Conservation (phyloP, 2,329 filamentous ascomycete genomes). For the Venturia carpophila region DNA sequence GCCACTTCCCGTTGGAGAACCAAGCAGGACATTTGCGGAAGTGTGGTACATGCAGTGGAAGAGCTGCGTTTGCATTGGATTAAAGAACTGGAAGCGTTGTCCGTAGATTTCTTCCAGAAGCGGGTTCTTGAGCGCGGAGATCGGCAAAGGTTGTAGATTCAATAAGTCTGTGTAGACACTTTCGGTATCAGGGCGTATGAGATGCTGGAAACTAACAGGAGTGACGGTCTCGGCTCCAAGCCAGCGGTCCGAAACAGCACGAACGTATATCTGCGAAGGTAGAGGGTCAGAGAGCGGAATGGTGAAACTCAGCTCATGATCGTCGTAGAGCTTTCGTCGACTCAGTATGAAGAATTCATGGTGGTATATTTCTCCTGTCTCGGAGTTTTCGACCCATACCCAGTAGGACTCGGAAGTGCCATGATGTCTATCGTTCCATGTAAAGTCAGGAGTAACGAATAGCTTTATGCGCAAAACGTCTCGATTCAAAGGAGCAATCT, state of each 20-base stretch:
- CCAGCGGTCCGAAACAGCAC: constrained; percentile 92
- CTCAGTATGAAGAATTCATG: constrained; percentile 95
- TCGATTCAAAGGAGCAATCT: constrained; percentile 90
- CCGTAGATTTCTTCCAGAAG: constrained; percentile 81
- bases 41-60: constrained; percentile 97
- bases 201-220: constrained; percentile 92
- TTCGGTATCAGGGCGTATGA: constrained; percentile 94
- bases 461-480: constrained; percentile 90
- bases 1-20: constrained; percentile 92
- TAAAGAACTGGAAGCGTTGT: constrained; percentile 89
- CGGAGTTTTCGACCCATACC: constrained; percentile 98
- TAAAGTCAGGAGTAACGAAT: constrained; percentile 79
- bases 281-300: constrained; percentile 90
- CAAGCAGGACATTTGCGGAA: constrained; percentile 80
- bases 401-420: constrained; percentile 95
- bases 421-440: constrained; percentile 89
- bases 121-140: constrained; percentile 80
- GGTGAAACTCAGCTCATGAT: constrained; percentile 97
- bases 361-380: constrained; percentile 95
- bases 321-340: constrained; percentile 80
- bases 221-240: constrained; percentile 92
- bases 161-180: constrained; percentile 93
- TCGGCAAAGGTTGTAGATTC: constrained; percentile 80
- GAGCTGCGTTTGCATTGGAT: constrained; percentile 98
- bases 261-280: constrained; percentile 91